Base-by-base conservation (phyloP, 2,329 filamentous ascomycete species). In the Albophoma yamanashiensis region DNA sequence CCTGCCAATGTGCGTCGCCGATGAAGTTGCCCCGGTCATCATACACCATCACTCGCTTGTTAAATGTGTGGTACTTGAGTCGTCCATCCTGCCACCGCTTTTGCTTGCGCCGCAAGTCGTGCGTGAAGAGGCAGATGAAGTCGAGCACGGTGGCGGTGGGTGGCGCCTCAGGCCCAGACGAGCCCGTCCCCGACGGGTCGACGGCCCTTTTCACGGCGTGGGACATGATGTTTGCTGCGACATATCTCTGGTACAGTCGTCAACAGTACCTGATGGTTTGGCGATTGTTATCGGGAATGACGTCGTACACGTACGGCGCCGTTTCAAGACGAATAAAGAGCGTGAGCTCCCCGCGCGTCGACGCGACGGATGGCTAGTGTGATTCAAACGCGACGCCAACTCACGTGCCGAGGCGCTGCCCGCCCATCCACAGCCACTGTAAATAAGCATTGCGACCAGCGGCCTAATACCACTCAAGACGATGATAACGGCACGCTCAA, bases 81-180 rank as follows among this genome's bases (percentile, higher is more conserved):
- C 86, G 86, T 42, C 93, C 92, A 86, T 97, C 92, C 68, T 96
- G 91, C 92, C 92, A 97, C 62, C 90, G 81, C 72, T 97, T 97
- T 66, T 91, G 87, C 75, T 97, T 97, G 60, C 90, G 86, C 58
- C 86, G 85, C 50, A 96, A 73, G 70, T 97, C 92, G 70, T 90
- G 85, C 2, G 92, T 95, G 74, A 90, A 97, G 5, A 97, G 85
- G 71, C 92, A 97, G 63, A 84, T 82, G 72, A 88, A 95, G 69
- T 95, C 91, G 69, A 89, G 78, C 45, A 97, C 91, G 0, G 83
- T 80, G 2, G 92, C 91, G 25, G 86, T 88, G 20, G 67, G 63
- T 7, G 42, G 22, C 34, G 11, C 17, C 2, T 60, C 39, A 14
- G 55, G 57, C 17, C 56, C 27, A 3, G 53, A 59, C 27, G 55